Conservation (phyloP, 768 basidiomycete genomes). For the Calvatia gigantea region DNA sequence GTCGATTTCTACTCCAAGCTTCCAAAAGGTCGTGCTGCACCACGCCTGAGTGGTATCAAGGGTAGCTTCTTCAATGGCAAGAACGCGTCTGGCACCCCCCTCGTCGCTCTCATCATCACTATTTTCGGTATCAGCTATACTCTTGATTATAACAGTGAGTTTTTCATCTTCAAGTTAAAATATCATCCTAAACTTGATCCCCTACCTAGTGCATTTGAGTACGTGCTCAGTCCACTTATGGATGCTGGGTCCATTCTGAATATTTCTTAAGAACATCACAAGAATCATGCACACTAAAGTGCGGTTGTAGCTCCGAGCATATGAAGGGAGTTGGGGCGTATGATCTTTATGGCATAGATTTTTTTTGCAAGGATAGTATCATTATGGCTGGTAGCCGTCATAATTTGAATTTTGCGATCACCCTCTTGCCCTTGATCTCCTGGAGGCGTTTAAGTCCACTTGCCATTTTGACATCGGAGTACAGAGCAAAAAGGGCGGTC, state of each 20-base stretch:
- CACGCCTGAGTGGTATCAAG: constrained; percentile 80
- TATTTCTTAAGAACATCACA: too few relatives aligned
- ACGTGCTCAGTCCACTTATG: constrained; percentile 55
- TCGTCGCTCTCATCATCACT: constrained; percentile 60
- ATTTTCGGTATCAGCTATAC: constrained; percentile 82
- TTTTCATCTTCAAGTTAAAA: constrained; percentile 12
- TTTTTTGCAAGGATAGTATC: too few relatives aligned
- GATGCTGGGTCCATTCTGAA: too few relatives aligned
- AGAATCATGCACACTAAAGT: too few relatives aligned
- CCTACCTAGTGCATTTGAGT: constrained; percentile 76
- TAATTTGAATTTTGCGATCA: too few relatives aligned
- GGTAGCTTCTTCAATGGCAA: constrained; percentile 81
- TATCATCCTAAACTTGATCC: not conserved
- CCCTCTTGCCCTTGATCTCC: too few relatives aligned
- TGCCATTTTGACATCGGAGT: too few relatives aligned
- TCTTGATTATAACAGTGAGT: constrained; percentile 87
- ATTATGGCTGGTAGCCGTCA: too few relatives aligned
- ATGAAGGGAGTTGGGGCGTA: not conserved
- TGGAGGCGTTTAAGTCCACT: too few relatives aligned
- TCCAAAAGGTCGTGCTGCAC: constrained; percentile 81
- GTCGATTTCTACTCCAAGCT: constrained; percentile 96
- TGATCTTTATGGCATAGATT: not conserved
- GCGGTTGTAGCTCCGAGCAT: not conserved
- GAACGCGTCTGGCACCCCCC: constrained; percentile 70
- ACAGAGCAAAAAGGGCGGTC: too few relatives aligned